These are phyloP conservation scores for Magnolia officinalis DNA, from an alignment of 164 flowering plant species.

Conservation along the genomic window DNA sequence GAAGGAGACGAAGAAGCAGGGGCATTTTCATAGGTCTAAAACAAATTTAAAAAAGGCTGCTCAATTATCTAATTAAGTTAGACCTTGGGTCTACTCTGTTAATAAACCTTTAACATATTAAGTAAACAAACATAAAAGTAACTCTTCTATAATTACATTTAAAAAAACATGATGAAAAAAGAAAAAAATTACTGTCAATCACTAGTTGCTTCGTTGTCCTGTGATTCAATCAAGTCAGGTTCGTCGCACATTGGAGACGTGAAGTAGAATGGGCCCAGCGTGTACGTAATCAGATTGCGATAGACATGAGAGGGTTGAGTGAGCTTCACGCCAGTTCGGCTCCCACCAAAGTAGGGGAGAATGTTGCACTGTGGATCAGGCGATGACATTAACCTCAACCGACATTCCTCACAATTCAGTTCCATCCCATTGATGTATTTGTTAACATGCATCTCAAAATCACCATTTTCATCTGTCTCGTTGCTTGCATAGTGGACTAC, in stretches of 20 bases:
- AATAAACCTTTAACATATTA: no score
- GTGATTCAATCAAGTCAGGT: conserved; percentile 32
- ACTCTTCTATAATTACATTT: not conserved
- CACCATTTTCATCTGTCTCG: conserved; percentile 51
- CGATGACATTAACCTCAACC: conserved; percentile 64
- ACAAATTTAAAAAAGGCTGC: no score
- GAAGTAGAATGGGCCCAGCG: conserved; percentile 50
- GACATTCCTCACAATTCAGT: conserved; percentile 40
- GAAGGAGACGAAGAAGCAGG: no score
- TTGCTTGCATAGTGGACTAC: conserved; percentile 63
- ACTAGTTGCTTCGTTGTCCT: conserved; percentile 11
- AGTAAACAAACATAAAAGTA: no score
- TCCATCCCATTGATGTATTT: conserved; percentile 43
- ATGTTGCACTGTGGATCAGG: conserved; percentile 60
- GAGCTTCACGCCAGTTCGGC: conserved; percentile 55
- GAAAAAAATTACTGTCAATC: not conserved
- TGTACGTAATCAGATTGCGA: conserved; percentile 40
- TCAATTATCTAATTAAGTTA: no score
- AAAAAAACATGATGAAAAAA: no score
- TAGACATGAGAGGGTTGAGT: conserved; percentile 40
- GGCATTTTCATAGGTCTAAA: no score
- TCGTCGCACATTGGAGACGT: conserved; percentile 73
- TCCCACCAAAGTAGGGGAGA: conserved; percentile 57
- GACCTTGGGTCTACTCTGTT: no score
- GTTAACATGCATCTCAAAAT: conserved; percentile 36